Evolutionary conservation across 768 basidiomycete genomes (phyloP).

Genomic region (Crassisporium funariophilum): DNA sequence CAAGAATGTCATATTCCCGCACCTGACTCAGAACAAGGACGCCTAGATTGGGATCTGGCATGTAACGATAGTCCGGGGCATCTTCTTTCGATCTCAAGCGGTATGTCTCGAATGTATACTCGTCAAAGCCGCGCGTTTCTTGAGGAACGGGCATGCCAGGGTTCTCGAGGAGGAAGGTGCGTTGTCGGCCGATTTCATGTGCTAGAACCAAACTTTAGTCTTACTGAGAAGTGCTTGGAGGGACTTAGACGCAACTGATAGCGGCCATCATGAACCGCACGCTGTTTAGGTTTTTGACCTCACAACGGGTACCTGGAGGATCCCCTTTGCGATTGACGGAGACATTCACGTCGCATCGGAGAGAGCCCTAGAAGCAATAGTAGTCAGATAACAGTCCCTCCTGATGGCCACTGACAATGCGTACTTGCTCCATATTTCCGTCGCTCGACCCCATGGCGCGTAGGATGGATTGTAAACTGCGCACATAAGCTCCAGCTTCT

Average conservation of each 20-base stretch:
- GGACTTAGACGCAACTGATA: slow-evolving; percentile 58
- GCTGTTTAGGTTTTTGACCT: slow-evolving; percentile 97
- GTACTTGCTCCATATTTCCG: slow-evolving; percentile 95
- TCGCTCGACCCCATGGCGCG: slow-evolving; percentile 87
- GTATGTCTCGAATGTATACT: slow-evolving; percentile 79
- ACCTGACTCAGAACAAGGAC: slow-evolving; percentile 62
- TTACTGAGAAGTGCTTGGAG: neutral
- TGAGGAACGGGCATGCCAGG: slow-evolving; percentile 55
- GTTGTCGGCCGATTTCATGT: slow-evolving; percentile 82
- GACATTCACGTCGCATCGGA: slow-evolving; percentile 94
- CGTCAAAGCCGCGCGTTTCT: slow-evolving; percentile 92
- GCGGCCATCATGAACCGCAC: slow-evolving; percentile 82
- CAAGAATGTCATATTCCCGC: neutral
- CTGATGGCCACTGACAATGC: slow-evolving; percentile 10
- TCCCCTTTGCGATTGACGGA: slow-evolving; percentile 75
- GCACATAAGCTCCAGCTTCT: slow-evolving; percentile 87
- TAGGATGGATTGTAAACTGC: slow-evolving; percentile 77
- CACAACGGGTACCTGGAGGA: slow-evolving; percentile 80
- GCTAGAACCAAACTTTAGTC: slow-evolving; percentile 46
- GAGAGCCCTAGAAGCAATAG: slow-evolving; percentile 68
- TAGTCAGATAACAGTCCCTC: neutral
- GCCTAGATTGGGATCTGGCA: slow-evolving; percentile 96
- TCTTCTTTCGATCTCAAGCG: slow-evolving; percentile 88
- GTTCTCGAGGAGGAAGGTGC: slow-evolving; percentile 47
- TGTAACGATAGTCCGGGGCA: slow-evolving; percentile 94